Evolutionary conservation across 2,329 filamentous ascomycete species (phyloP).

Genomic region (Colletotrichum sp.): DNA sequence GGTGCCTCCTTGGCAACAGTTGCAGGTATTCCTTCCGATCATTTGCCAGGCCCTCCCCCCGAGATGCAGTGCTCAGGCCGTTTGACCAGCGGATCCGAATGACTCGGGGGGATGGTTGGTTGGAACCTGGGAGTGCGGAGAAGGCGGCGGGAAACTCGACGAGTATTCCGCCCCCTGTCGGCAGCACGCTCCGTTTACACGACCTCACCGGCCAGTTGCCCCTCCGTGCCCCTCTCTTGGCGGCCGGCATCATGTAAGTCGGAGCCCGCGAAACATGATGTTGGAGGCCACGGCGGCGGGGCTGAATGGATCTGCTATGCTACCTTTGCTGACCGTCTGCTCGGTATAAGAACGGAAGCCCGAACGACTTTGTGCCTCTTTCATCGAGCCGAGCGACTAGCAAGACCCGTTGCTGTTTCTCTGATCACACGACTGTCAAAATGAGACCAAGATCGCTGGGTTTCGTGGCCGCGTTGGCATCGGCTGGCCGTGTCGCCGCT

Average conservation of each 20-base stretch:
- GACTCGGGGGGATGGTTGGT: conserved; percentile 1
- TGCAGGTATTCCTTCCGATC: background rate
- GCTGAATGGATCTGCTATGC: background rate
- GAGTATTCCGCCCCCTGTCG: conserved; percentile 5
- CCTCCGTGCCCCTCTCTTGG: conserved; percentile 17
- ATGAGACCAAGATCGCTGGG: conserved; percentile 7
- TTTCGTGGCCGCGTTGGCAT: conserved; percentile 1
- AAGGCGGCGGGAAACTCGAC: conserved; percentile 13
- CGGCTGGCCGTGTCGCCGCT: conserved; percentile 12
- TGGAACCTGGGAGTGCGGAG: background rate
- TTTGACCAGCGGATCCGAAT: background rate
- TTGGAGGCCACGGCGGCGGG: background rate
- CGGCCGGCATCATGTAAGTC: background rate
- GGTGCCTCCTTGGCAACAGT: background rate
- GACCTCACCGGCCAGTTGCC: background rate
- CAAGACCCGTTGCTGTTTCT: background rate
- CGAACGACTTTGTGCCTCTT: background rate
- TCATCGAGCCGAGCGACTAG: background rate
- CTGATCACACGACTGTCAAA: background rate
- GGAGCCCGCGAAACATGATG: background rate
- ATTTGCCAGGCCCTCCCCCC: background rate
- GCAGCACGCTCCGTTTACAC: background rate
- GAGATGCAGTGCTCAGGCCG: background rate
- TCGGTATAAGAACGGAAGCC: conserved; percentile 3
- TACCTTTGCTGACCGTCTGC: background rate